Evolutionary conservation across 2,329 filamentous ascomycete species (phyloP).

Genomic region (Gaeumannomyces sp.): DNA sequence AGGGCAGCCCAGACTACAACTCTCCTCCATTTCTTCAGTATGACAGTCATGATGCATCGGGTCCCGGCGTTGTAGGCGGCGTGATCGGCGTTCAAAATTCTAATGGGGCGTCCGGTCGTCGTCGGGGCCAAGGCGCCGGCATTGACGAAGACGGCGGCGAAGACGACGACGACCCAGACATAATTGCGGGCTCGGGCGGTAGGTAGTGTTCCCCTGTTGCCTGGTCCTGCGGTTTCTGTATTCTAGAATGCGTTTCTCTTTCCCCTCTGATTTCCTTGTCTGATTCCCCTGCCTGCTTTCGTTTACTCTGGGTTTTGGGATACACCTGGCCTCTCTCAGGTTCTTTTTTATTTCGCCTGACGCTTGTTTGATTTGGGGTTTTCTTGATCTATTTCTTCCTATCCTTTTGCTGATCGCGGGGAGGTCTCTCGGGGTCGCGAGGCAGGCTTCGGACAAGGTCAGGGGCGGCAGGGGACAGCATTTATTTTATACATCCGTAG

Average conservation of each 20-base stretch:
- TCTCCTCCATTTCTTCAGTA: slow-evolving; percentile 27
- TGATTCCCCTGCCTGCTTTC: neutral
- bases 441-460: neutral
- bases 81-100: slow-evolving; percentile 35
- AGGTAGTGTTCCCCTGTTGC: slow-evolving; percentile 52
- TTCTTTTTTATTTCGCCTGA: neutral
- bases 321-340: neutral
- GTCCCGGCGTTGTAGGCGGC: slow-evolving; percentile 41
- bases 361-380: neutral
- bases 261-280: neutral
- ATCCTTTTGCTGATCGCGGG: neutral
- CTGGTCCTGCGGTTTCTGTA: slow-evolving; percentile 45
- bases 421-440: neutral
- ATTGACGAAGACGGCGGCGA: slow-evolving; percentile 44
- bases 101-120: slow-evolving; percentile 21
- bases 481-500: slow-evolving; percentile 28
- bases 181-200: slow-evolving; percentile 52
- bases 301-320: neutral
- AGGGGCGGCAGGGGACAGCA: neutral
- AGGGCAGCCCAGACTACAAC: slow-evolving; percentile 29
- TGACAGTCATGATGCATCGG: slow-evolving; percentile 30
- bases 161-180: slow-evolving; percentile 60
- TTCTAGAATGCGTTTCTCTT: neutral
- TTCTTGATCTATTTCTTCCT: slow-evolving; percentile 1
- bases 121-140: slow-evolving; percentile 27